Evolutionary conservation across 208 protist genomes (phyloP).

Genomic region (Leishmania mexicana): DNA sequence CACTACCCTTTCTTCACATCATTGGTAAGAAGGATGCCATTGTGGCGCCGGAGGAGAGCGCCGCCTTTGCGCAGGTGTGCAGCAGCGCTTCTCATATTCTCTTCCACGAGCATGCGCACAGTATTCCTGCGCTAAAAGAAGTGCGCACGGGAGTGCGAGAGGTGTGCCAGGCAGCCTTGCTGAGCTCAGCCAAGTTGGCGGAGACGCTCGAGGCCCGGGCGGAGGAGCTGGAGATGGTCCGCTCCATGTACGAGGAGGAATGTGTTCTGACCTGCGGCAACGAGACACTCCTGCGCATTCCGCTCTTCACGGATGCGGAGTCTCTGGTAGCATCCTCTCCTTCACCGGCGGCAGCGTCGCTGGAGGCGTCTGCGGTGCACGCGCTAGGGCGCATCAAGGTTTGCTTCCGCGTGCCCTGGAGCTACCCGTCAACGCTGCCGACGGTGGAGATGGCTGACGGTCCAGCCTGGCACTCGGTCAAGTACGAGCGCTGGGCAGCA

Average conservation of each 20-base stretch:
- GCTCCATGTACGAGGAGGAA: constrained; percentile 75
- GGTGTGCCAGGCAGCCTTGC: constrained; percentile 39
- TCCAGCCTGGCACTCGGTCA: constrained; percentile 43
- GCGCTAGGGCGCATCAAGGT: constrained; percentile 45
- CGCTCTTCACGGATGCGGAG: constrained; percentile 27
- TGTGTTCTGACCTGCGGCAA: constrained; percentile 20
- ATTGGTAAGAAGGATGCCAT: constrained; percentile 75
- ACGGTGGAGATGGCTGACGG: constrained; percentile 53
- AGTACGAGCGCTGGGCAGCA: constrained; percentile 63
- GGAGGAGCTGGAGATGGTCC: constrained; percentile 78
- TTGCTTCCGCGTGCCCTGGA: constrained; percentile 45
- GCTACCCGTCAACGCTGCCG: constrained; percentile 60
- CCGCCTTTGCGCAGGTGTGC: constrained; percentile 60
- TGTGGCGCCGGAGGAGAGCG: constrained; percentile 64
- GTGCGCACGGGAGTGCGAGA: constrained; percentile 37
- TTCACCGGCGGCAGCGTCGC: constrained; percentile 22
- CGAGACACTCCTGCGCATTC: constrained; percentile 19
- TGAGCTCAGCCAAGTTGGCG: constrained; percentile 17
- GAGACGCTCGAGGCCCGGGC: constrained; percentile 38
- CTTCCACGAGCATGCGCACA: constrained; percentile 85
- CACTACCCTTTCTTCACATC: constrained; percentile 76
- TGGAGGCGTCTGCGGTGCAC: constrained; percentile 16
- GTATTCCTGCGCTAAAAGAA: constrained; percentile 65
- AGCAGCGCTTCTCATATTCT: constrained; percentile 48
- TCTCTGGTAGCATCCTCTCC: constrained; percentile 59